Conservation (phyloP, 495 filamentous ascomycete species). For the Xylaria castorea region DNA sequence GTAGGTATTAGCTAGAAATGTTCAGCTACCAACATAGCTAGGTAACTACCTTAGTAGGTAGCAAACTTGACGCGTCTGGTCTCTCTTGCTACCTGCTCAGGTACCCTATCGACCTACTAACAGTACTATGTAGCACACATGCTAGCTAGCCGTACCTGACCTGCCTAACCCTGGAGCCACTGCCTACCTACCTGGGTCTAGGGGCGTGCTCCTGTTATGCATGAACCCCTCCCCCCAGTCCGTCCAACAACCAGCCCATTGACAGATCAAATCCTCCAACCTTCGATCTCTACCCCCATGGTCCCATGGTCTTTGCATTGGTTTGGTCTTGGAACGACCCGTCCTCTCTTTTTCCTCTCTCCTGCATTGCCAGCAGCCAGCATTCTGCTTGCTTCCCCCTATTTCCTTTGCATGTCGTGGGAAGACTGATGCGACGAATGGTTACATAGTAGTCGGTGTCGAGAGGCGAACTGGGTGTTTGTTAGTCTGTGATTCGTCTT, state of each 20-base stretch:
- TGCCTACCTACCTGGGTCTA: conserved; percentile 9
- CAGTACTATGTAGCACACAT: no score
- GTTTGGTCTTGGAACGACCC: conserved; percentile 21
- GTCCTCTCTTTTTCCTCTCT: conserved; percentile 22
- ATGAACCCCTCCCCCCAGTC: conserved; percentile 31
- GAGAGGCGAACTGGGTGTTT: conserved; percentile 19
- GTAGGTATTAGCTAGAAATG: not conserved
- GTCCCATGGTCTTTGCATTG: conserved; percentile 22
- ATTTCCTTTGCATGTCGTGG: conserved; percentile 17
- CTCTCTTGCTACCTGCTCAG: not conserved
- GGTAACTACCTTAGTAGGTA: not conserved
- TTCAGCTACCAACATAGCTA: no score
- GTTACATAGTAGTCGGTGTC: not conserved
- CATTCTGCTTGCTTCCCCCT: conserved; percentile 29
- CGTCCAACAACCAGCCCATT: conserved; percentile 10
- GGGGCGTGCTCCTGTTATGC: conserved; percentile 24
- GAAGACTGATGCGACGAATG: conserved; percentile 3
- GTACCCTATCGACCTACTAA: not conserved
- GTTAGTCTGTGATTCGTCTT: conserved; percentile 20
- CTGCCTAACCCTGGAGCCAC: conserved; percentile 7
- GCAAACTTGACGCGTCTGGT: not conserved
- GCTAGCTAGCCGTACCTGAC: conserved; percentile 12
- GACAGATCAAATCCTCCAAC: conserved; percentile 20
- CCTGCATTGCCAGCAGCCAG: conserved; percentile 23
- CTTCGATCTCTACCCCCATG: conserved; percentile 16